phyloP scores from a whole-genome alignment of 1,284 basidiomycete genomes.

The Wolfiporia cocos region DNA sequence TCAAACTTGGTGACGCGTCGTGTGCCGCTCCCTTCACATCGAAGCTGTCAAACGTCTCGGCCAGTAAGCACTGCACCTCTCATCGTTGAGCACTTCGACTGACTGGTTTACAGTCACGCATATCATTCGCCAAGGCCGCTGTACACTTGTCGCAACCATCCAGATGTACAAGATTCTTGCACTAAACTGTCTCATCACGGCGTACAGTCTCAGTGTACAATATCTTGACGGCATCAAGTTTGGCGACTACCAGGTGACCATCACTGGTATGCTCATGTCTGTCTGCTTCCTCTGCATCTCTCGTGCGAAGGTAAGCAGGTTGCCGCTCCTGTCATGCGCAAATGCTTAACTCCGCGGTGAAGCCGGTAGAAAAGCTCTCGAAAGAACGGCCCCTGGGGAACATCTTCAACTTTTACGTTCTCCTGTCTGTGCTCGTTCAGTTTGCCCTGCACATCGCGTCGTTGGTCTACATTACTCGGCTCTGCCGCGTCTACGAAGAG shows the following conservation, averaged over 20 bases:
- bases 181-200: slow-evolving; percentile 92
- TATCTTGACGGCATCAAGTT: slow-evolving; percentile 98
- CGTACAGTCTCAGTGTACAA: slow-evolving; percentile 92
- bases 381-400: slow-evolving; percentile 88
- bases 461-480: slow-evolving; percentile 85
- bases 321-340: too few relatives aligned
- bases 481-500: slow-evolving; percentile 76
- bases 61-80: slow-evolving; percentile 51
- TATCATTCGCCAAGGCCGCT: slow-evolving; percentile 94
- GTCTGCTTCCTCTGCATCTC: slow-evolving; percentile 97
- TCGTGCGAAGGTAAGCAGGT: slow-evolving; percentile 81
- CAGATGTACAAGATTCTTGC: slow-evolving; percentile 99
- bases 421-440: slow-evolving; percentile 85
- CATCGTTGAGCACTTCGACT: slow-evolving; percentile 1
- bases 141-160: slow-evolving; percentile 93
- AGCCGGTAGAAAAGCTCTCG: slow-evolving; percentile 91
- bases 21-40: slow-evolving; percentile 97
- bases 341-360: too few relatives aligned
- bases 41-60: slow-evolving; percentile 89
- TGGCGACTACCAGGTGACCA: slow-evolving; percentile 92
- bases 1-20: slow-evolving; percentile 94
- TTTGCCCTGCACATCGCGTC: slow-evolving; percentile 88
- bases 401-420: slow-evolving; percentile 93
- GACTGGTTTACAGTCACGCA: slow-evolving; percentile 65
- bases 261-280: slow-evolving; percentile 94